phyloP scores from a whole-genome alignment of 2,329 filamentous ascomycete species.

The Helotiales sp. region DNA sequence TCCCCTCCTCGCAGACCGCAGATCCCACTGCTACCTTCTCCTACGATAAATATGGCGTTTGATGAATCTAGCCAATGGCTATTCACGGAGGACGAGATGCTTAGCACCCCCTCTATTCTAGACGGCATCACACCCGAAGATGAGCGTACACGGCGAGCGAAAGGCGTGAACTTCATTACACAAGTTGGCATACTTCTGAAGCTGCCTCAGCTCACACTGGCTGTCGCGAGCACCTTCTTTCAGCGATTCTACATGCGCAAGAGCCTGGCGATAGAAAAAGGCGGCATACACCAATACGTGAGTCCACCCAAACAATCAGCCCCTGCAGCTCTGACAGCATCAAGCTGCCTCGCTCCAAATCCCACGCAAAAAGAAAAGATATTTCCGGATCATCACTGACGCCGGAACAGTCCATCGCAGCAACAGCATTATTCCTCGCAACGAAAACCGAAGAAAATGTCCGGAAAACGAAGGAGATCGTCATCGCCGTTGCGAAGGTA shows the following conservation, averaged over 20 bases:
- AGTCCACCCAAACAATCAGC: conserved; percentile 35
- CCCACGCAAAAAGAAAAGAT: conserved; percentile 1
- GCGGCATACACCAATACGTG: conserved; percentile 88
- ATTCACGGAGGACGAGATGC: conserved; percentile 80
- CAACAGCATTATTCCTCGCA: conserved; percentile 87
- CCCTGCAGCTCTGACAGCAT: conserved; percentile 1
- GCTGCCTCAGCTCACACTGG: conserved; percentile 86
- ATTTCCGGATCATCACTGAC: conserved; percentile 8
- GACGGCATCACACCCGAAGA: conserved; percentile 77
- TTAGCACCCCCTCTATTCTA: conserved; percentile 78
- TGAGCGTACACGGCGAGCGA: conserved; percentile 79
- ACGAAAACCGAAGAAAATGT: conserved; percentile 98
- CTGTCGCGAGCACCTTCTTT: conserved; percentile 91
- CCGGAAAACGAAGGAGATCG: conserved; percentile 91
- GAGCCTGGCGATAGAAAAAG: conserved; percentile 74
- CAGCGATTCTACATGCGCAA: conserved; percentile 94
- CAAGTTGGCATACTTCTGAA: conserved; percentile 92
- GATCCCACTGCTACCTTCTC: background rate
- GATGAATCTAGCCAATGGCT: conserved; percentile 71
- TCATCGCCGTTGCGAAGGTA: conserved; percentile 89
- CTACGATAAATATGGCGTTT: conserved; percentile 36
- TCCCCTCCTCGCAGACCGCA: conserved; percentile 46
- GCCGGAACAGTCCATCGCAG: conserved; percentile 69
- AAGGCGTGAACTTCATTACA: conserved; percentile 95
- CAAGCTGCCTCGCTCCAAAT: conserved; percentile 16